Evolutionary conservation across 2,329 filamentous ascomycete species (phyloP).

Genomic region (Neospermospora avenae): DNA sequence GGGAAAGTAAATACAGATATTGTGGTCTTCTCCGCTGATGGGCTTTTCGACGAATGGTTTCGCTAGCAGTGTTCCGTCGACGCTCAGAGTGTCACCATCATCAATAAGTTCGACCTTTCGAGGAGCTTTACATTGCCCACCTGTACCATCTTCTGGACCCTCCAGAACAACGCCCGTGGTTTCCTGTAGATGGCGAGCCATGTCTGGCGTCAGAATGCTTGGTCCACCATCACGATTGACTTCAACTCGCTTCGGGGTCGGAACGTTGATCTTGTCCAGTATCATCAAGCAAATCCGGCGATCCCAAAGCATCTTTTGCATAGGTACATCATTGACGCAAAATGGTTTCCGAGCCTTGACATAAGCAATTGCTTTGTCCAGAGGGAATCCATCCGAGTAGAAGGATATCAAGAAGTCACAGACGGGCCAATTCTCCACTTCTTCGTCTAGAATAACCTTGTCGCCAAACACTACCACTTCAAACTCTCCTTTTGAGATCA

Average conservation of each 20-base stretch:
- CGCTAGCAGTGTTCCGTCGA: slow-evolving; percentile 76
- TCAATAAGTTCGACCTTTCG: slow-evolving; percentile 81
- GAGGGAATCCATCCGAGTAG: slow-evolving; percentile 94
- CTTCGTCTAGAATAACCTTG: slow-evolving; percentile 97
- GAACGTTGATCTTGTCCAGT: slow-evolving; percentile 83
- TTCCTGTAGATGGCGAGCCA: slow-evolving; percentile 75
- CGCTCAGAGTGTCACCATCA: slow-evolving; percentile 80
- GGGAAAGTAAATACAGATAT: slow-evolving; percentile 97
- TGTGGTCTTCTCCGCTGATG: slow-evolving; percentile 97
- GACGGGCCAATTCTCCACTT: slow-evolving; percentile 92
- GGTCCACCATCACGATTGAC: slow-evolving; percentile 93
- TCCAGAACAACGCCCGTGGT: slow-evolving; percentile 75
- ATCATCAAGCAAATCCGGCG: slow-evolving; percentile 84
- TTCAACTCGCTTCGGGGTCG: slow-evolving; percentile 83
- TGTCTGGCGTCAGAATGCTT: slow-evolving; percentile 69
- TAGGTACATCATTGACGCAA: slow-evolving; percentile 94
- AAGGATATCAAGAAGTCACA: slow-evolving; percentile 95
- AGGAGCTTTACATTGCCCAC: slow-evolving; percentile 49
- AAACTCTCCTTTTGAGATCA: slow-evolving; percentile 89
- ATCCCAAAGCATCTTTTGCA: slow-evolving; percentile 98
- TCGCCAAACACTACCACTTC: slow-evolving; percentile 98
- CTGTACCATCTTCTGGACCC: slow-evolving; percentile 64
- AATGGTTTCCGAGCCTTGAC: slow-evolving; percentile 91
- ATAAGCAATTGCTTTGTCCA: slow-evolving; percentile 97
- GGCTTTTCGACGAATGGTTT: slow-evolving; percentile 99